Evolutionary conservation across 495 filamentous ascomycete species (phyloP).

Genomic region (Clohesyomyces aquaticus): DNA sequence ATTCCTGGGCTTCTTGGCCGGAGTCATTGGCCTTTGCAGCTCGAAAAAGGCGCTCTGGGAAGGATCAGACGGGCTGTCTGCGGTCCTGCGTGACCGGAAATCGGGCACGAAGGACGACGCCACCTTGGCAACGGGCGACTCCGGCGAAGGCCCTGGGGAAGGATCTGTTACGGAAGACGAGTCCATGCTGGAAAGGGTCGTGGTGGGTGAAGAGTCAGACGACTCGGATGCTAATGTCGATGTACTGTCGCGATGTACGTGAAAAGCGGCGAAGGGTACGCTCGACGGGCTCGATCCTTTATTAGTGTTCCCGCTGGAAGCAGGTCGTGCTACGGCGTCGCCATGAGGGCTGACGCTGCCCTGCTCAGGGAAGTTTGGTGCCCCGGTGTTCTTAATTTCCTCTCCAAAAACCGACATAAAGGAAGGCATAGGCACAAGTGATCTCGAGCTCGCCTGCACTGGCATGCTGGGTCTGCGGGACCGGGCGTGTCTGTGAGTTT

Average conservation of each 20-base stretch:
- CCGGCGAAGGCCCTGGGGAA: slow-evolving; percentile 87
- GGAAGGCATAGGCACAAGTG: slow-evolving; percentile 42
- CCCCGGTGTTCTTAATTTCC: slow-evolving; percentile 29
- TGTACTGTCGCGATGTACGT: slow-evolving; percentile 66
- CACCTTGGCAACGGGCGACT: slow-evolving; percentile 72
- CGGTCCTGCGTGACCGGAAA: slow-evolving; percentile 33
- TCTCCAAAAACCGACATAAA: slow-evolving; percentile 47
- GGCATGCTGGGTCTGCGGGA: slow-evolving; percentile 37
- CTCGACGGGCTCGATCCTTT: slow-evolving; percentile 15
- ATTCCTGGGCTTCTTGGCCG: slow-evolving; percentile 77
- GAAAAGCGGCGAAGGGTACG: slow-evolving; percentile 40
- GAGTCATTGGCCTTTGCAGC: slow-evolving; percentile 57
- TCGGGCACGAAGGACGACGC: slow-evolving; percentile 51
- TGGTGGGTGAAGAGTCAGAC: slow-evolving; percentile 92
- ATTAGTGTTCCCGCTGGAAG: slow-evolving; percentile 34
- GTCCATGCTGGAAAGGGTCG: slow-evolving; percentile 90
- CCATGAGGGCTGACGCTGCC: slow-evolving; percentile 29
- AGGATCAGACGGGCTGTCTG: slow-evolving; percentile 20
- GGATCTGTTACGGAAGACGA: slow-evolving; percentile 86
- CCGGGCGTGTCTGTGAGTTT: slow-evolving; percentile 7
- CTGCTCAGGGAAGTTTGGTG: slow-evolving; percentile 24
- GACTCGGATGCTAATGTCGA: slow-evolving; percentile 84
- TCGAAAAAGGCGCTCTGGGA: slow-evolving; percentile 45
- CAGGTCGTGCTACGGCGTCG: slow-evolving; percentile 32
- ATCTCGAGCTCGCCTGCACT: slow-evolving; percentile 36